These are phyloP conservation scores for Stylonectria norvegica DNA, from an alignment of 2,329 filamentous ascomycete species.

Conservation along the genomic window DNA sequence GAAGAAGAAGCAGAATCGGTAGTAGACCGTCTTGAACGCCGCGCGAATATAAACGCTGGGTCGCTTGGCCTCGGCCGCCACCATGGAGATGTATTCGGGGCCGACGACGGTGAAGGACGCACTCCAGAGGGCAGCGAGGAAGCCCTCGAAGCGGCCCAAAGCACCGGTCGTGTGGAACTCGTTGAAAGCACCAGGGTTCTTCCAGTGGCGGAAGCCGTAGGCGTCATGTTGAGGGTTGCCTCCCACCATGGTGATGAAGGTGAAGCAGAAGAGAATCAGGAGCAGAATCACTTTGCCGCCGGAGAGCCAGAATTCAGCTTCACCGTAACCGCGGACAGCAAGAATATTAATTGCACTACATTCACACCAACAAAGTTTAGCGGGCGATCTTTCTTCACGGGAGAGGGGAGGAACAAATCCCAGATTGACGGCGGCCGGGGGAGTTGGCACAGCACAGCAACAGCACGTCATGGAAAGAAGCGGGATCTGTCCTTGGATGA, in stretches of 20 bases:
- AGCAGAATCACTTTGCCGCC: constrained; percentile 64
- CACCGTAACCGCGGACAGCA: constrained; percentile 63
- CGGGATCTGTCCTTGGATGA: constrained; percentile 1
- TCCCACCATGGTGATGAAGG: constrained; percentile 77
- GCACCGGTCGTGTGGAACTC: constrained; percentile 56
- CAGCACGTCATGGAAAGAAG: constrained; percentile 7
- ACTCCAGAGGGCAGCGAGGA: constrained; percentile 63
- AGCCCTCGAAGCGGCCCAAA: constrained; percentile 67
- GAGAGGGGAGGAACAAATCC: constrained; percentile 5
- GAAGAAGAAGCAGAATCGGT: constrained; percentile 68
- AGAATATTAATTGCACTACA: constrained; percentile 58
- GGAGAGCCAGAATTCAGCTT: constrained; percentile 68
- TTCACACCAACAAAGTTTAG: constrained; percentile 28
- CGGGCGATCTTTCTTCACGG: constrained; percentile 13
- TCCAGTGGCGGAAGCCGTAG: constrained; percentile 70
- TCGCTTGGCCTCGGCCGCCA: constrained; percentile 65
- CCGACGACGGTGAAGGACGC: constrained; percentile 63
- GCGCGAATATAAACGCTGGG: constrained; percentile 62
- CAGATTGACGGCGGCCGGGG: constrained; percentile 1
- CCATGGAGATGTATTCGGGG: constrained; percentile 65
- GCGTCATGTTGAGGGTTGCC: constrained; percentile 68
- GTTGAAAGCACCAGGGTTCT: constrained; percentile 39
- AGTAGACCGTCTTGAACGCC: constrained; percentile 72
- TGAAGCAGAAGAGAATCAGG: constrained; percentile 66
- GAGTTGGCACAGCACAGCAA: constrained; percentile 3